A percentile compares a stretch with the other conserved stretches of the same genome.
Evolutionary conservation across 805 yeast species (phyloP).

Genomic region (Metschnikowia shivogae): DNA sequence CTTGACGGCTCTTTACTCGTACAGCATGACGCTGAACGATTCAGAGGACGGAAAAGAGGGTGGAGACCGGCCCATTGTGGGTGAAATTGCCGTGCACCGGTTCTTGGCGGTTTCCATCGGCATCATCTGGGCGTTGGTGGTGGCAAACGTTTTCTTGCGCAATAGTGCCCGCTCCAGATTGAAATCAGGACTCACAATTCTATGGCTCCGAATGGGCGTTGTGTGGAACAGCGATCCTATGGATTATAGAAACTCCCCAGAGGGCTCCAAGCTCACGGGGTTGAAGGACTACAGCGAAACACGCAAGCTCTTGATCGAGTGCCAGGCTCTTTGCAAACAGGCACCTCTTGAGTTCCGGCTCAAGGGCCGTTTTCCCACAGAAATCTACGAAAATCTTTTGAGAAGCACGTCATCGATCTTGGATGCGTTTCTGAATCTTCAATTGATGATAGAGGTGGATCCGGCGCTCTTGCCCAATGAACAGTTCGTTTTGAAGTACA

Average conservation of each 20-base stretch:
- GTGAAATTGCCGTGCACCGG: conserved; percentile 75
- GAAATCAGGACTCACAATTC: conserved; percentile 57
- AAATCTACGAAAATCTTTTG: conserved; percentile 48
- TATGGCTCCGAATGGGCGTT: conserved; percentile 79
- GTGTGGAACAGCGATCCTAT: conserved; percentile 77
- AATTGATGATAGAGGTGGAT: conserved; percentile 62
- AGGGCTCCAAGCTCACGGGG: conserved; percentile 31
- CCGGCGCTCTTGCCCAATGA: conserved; percentile 52
- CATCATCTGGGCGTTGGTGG: conserved; percentile 68
- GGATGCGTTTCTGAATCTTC: conserved; percentile 73
- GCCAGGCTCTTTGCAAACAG: conserved; percentile 57
- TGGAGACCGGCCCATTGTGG: conserved; percentile 62
- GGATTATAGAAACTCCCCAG: conserved; percentile 29
- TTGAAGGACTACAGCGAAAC: conserved; percentile 44
- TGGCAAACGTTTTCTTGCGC: conserved; percentile 66
- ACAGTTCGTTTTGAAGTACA: conserved; percentile 49
- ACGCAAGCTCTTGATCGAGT: conserved; percentile 54
- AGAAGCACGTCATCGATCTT: conserved; percentile 58
- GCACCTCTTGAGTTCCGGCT: conserved; percentile 74
- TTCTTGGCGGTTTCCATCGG: conserved; percentile 70
- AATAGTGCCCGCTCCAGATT: conserved; percentile 70
- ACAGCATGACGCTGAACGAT: conserved; percentile 58
- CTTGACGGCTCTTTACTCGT: conserved; percentile 72
- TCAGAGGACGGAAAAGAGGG: conserved; percentile 63
- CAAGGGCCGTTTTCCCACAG: conserved; percentile 65